A percentile compares a stretch with the other conserved stretches of the same genome.
phyloP scores from a whole-genome alignment of 2,329 filamentous ascomycete species.

The Aureobasidium lini region DNA sequence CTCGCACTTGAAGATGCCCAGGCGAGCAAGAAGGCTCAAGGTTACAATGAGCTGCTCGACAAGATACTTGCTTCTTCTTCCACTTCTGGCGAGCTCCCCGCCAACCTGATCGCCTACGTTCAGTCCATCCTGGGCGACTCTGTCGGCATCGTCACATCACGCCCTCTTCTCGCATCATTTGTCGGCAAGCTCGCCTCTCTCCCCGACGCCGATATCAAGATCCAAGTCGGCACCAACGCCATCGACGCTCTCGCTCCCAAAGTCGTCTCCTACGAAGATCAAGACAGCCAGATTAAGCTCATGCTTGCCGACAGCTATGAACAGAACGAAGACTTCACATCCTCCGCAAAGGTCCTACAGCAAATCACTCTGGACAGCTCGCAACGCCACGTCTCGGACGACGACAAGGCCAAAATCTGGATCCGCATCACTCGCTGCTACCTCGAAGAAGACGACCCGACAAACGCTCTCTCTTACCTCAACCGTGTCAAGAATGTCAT shows the following conservation, averaged over 20 bases:
- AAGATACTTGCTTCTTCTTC: constrained; percentile 44
- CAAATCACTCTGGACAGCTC: constrained; percentile 84
- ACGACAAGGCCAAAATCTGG: constrained; percentile 79
- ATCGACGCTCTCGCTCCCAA: constrained; percentile 59
- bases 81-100: constrained; percentile 39
- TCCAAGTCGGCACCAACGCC: constrained; percentile 65
- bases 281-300: constrained; percentile 70
- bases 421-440: constrained; percentile 91
- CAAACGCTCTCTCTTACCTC: constrained; percentile 74
- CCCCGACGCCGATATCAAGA: constrained; percentile 57
- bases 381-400: constrained; percentile 73
- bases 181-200: constrained; percentile 55
- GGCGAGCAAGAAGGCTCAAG: constrained; percentile 44
- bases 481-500: constrained; percentile 95
- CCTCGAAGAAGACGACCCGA: constrained; percentile 87
- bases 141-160: constrained; percentile 68
- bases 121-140: constrained; percentile 57
- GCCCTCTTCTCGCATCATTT: constrained; percentile 62
- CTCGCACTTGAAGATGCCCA: constrained; percentile 43
- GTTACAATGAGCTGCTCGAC: constrained; percentile 52
- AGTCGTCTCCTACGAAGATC: constrained; percentile 73
- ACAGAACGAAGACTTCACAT: constrained; percentile 67
- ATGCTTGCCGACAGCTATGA: constrained; percentile 80
- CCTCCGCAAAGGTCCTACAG: constrained; percentile 69
- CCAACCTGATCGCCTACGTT: constrained; percentile 61